Conservation (phyloP, 2,329 filamentous ascomycete genomes). For the Aspergillus sp. region DNA sequence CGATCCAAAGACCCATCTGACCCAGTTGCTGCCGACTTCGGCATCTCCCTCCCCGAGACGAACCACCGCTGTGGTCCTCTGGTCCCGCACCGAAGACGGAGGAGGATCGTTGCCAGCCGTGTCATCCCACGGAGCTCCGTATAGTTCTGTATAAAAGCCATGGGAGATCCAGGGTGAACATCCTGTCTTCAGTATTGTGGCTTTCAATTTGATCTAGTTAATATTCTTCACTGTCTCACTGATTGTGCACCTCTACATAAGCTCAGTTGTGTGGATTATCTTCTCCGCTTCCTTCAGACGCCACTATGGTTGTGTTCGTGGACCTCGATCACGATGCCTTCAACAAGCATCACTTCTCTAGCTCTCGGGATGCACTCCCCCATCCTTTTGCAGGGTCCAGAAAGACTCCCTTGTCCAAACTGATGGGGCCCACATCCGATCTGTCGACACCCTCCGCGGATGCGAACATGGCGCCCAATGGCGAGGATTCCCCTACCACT, state of each 20-base stretch:
- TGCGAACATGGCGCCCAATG: conserved; percentile 10
- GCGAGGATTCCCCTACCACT: conserved; percentile 7
- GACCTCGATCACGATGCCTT: conserved; percentile 43
- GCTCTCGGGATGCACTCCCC: conserved; percentile 12
- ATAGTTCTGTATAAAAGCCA: conserved; percentile 2
- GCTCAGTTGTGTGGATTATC: conserved; percentile 2
- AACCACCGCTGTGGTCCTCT: conserved; percentile 11
- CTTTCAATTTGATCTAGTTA: neutral
- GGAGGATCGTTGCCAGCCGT: conserved; percentile 24
- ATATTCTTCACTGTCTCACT: neutral
- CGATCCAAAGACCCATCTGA: conserved; percentile 3
- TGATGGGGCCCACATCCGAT: conserved; percentile 13
- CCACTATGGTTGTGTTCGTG: conserved; percentile 50
- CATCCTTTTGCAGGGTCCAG: conserved; percentile 19
- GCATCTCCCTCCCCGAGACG: conserved; percentile 16
- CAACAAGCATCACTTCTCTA: conserved; percentile 22
- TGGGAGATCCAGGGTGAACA: conserved; percentile 11
- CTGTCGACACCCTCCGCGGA: conserved; percentile 14
- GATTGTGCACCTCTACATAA: conserved; percentile 9
- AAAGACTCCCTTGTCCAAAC: conserved; percentile 22
- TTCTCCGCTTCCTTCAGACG: conserved; percentile 8
- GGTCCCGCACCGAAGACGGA: conserved; percentile 27
- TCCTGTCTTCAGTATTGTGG: neutral
- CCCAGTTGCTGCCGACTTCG: conserved; percentile 14
- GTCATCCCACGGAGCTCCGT: conserved; percentile 27